phyloP scores from a whole-genome alignment of 345 rosid species.

The Lepidium aucheri region DNA sequence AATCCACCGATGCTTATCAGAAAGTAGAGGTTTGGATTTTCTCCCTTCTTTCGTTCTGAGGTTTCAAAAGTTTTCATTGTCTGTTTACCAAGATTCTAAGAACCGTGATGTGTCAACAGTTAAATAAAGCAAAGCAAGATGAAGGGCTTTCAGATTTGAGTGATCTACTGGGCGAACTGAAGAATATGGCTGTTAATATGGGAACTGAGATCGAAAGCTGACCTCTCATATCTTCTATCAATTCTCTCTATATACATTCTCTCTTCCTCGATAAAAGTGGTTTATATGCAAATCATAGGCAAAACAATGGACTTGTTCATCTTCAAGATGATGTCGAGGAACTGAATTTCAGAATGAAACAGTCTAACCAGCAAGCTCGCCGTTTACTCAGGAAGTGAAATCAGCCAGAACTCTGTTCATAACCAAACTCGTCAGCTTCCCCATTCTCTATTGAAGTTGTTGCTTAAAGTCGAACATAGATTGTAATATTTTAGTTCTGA shows the following conservation, averaged over 20 bases:
- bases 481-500: background rate
- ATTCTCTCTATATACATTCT: background rate
- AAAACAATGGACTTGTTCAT: slow-evolving; percentile 52
- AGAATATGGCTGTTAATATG: slow-evolving; percentile 80
- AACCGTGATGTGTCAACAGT: slow-evolving; percentile 30
- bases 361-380: slow-evolving; percentile 54
- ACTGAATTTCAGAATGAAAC: slow-evolving; percentile 52
- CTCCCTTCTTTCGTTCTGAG: background rate
- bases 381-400: slow-evolving; percentile 69
- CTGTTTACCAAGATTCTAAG: background rate
- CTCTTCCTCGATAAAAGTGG: background rate
- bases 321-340: slow-evolving; percentile 62
- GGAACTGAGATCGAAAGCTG: slow-evolving; percentile 77
- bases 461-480: slow-evolving; percentile 6
- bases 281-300: slow-evolving; percentile 40
- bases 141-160: slow-evolving; percentile 68
- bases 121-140: slow-evolving; percentile 75
- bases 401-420: background rate
- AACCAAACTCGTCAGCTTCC: slow-evolving; percentile 2
- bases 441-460: background rate
- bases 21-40: slow-evolving; percentile 60
- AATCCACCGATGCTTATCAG: slow-evolving; percentile 50
- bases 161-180: slow-evolving; percentile 59
- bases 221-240: background rate
- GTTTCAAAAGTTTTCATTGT: background rate